Evolutionary conservation across 176 grass and related monocot species (phyloP), one percentile per base, ranked within the genome.

Genomic region (Calamus simplicifolius): DNA sequence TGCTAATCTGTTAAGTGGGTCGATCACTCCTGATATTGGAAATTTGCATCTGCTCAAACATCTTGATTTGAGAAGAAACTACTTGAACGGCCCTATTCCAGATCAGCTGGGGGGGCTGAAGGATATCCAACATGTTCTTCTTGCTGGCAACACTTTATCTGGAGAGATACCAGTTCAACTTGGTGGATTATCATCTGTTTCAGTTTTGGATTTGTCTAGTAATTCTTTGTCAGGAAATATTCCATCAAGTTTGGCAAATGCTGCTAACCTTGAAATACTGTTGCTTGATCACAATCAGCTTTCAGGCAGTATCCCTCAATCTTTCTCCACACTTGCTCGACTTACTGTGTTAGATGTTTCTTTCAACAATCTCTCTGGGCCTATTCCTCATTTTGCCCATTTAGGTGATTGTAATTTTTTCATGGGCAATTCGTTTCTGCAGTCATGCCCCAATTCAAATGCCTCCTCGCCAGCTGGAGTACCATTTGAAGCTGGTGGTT

Each of bases 281-380:
- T 70, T 68, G 68, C 67, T 88, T 26, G 63, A 69, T 69, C 75
- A 88, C 63, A 88, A 88, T 66, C 64, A 43, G 18, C 72, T 88
- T 16, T 76, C 79, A 35, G 84, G 84, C 66, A 75, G 19, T 43
- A 80, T 88, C 55, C 80, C 85, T 69, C 35, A 25, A 48, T 64
- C 27, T 61, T 80, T 88, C 80, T 59, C 54, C 51, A 60, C 61
- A 48, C 76, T 88, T 27, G 38, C 54, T 18, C 71, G 62, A 30
- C 67, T 88, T 4, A 28, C 19, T 12, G 17, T 66, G 50, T 38
- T 88, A 29, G 76, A 88, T 69, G 68, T 84, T 57, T 88, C 85
- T 17, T 80, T 84, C 16, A 88, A 88, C 54, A 88, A 84, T 56
- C 69, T 88, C 61, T 88, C 85, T 16, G 85, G 85, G 3, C 54